Conservation (phyloP, 768 basidiomycete genomes). For the Holtermannia corniformis region DNA sequence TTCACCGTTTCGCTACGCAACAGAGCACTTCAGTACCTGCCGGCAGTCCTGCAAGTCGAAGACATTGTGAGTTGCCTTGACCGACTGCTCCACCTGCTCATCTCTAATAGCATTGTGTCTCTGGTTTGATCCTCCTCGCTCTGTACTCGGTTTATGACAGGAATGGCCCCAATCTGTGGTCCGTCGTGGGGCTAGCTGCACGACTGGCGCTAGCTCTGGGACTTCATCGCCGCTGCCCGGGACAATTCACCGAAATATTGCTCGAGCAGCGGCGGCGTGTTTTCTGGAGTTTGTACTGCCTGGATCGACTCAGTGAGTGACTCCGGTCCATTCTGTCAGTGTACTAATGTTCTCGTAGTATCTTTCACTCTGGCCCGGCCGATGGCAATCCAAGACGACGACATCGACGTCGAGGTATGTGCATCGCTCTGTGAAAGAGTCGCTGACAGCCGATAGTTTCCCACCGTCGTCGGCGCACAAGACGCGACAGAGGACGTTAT, state of each 20-base stretch:
- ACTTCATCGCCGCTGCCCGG: constrained; percentile 13
- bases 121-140: constrained; percentile 17
- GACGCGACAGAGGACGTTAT: neutral
- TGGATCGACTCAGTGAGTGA: constrained; percentile 13
- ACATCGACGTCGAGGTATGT: constrained; percentile 24
- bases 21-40: constrained; percentile 10
- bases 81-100: neutral
- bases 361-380: constrained; percentile 17
- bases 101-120: constrained; percentile 12
- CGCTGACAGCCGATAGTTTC: neutral
- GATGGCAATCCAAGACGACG: constrained; percentile 18
- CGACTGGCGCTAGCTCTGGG: constrained; percentile 16
- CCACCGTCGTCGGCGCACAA: neutral
- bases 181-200: constrained; percentile 21
- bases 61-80: constrained; percentile 17
- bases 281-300: constrained; percentile 23
- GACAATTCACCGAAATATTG: neutral
- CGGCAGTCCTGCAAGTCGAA: constrained; percentile 8
- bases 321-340: neutral
- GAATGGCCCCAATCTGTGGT: constrained; percentile 17
- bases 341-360: neutral
- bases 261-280: constrained; percentile 14
- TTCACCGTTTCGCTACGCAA: constrained; percentile 6
- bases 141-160: constrained; percentile 21
- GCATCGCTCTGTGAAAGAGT: neutral